Conservation (phyloP, 345 rosid species). For the Gossypium turneri region DNA sequence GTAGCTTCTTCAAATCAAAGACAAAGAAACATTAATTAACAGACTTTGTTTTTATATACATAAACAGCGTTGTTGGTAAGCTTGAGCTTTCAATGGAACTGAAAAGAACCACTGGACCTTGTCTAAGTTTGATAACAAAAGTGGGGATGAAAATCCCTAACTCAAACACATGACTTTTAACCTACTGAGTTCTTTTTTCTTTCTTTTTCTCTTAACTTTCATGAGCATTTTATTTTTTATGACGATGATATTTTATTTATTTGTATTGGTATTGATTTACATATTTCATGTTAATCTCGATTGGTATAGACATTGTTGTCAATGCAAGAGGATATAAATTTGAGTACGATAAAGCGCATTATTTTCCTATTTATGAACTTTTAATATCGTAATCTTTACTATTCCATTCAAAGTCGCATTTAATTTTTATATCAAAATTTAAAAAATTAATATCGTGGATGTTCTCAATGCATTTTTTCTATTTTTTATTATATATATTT, state of each 20-base stretch:
- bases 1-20: constrained; percentile 37
- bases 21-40: constrained; percentile 24
- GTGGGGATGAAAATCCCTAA: background rate
- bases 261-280: no score
- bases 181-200: background rate
- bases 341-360: rapidly evolving
- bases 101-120: background rate
- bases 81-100: constrained; percentile 15
- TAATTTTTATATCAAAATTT: no score
- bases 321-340: no score
- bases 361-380: no score
- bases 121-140: background rate
- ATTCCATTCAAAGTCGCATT: no score
- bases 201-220: background rate
- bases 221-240: background rate
- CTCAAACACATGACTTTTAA: background rate
- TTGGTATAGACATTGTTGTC: no score
- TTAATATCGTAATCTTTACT: no score
- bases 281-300: no score
- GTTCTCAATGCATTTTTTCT: no score
- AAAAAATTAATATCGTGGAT: no score
- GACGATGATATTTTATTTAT: no score
- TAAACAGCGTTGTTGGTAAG: constrained; percentile 19
- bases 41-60: background rate
- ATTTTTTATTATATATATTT: no score